Conservation (phyloP, 176 grass and related monocot genomes). For the Rhipidocladum racemiflorum region DNA sequence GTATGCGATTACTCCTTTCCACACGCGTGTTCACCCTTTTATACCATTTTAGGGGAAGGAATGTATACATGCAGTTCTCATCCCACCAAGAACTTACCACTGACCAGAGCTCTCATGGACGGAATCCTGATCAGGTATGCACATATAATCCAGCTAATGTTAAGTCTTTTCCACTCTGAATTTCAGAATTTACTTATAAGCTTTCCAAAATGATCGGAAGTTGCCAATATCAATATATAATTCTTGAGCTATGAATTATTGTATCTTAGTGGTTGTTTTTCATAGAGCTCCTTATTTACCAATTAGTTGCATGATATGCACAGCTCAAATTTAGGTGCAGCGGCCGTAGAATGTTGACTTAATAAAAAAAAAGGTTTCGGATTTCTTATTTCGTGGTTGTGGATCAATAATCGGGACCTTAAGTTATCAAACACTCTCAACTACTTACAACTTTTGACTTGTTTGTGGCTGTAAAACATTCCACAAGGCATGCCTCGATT, state of each 20-base stretch:
- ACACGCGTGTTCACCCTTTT: neutral
- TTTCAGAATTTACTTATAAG: neutral
- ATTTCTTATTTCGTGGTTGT: neutral
- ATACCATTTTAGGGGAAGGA: constrained; percentile 78
- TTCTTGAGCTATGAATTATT: neutral
- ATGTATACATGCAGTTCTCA: constrained; percentile 97
- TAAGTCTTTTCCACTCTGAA: neutral
- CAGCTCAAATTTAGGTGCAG: neutral
- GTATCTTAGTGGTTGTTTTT: neutral
- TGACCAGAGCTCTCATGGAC: constrained; percentile 82
- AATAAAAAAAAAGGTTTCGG: neutral
- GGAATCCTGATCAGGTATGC: constrained; percentile 90
- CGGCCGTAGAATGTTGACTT: neutral
- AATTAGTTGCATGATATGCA: neutral
- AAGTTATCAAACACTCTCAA: neutral
- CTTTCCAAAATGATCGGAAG: neutral
- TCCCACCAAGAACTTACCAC: constrained; percentile 98
- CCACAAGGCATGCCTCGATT: neutral
- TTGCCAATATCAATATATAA: neutral
- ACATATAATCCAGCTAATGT: neutral
- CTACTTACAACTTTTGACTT: neutral
- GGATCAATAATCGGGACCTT: neutral
- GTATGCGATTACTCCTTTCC: constrained; percentile 17
- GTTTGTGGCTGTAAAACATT: neutral
- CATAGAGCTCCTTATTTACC: neutral